These are phyloP conservation scores for Saturnispora gosingensis DNA, from an alignment of 805 yeast genomes.

Conservation along the genomic window DNA sequence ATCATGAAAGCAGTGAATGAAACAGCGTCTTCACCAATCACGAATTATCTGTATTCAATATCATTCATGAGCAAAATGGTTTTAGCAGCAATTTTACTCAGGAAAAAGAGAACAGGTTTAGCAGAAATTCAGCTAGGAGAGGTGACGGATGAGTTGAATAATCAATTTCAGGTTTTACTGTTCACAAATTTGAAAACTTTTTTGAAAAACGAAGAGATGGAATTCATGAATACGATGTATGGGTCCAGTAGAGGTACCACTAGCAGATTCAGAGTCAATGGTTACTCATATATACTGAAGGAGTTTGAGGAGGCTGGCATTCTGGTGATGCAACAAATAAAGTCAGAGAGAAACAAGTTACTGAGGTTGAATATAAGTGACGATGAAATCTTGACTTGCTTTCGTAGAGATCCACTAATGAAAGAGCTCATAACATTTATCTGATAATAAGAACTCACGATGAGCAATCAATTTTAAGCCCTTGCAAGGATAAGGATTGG, in stretches of 20 bases:
- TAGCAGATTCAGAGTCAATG: conserved; percentile 40
- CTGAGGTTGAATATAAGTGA: conserved; percentile 61
- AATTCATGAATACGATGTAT: conserved; percentile 21
- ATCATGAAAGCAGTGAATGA: conserved; percentile 74
- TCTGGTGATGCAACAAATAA: conserved; percentile 53
- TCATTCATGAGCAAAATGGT: conserved; percentile 66
- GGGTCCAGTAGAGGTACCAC: conserved; percentile 11
- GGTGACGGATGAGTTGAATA: conserved; percentile 65
- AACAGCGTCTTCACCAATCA: conserved; percentile 66
- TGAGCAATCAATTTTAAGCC: too few relatives aligned
- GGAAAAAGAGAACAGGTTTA: conserved; percentile 56
- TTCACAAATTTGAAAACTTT: conserved; percentile 24
- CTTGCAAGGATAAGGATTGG: background rate
- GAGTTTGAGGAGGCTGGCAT: conserved; percentile 78
- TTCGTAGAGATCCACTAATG: conserved; percentile 46
- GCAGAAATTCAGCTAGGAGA: conserved; percentile 71
- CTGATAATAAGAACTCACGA: background rate
- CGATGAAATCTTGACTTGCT: conserved; percentile 54
- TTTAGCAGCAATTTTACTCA: conserved; percentile 55
- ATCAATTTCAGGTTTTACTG: conserved; percentile 20
- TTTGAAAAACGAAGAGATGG: conserved; percentile 19
- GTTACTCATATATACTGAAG: conserved; percentile 49
- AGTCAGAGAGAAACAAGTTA: conserved; percentile 58
- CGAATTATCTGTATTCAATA: conserved; percentile 45
- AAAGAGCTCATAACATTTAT: conserved; percentile 20